Base-by-base conservation (phyloP, 2,329 filamentous ascomycete species). In the Ampelomyces quisqualis region DNA sequence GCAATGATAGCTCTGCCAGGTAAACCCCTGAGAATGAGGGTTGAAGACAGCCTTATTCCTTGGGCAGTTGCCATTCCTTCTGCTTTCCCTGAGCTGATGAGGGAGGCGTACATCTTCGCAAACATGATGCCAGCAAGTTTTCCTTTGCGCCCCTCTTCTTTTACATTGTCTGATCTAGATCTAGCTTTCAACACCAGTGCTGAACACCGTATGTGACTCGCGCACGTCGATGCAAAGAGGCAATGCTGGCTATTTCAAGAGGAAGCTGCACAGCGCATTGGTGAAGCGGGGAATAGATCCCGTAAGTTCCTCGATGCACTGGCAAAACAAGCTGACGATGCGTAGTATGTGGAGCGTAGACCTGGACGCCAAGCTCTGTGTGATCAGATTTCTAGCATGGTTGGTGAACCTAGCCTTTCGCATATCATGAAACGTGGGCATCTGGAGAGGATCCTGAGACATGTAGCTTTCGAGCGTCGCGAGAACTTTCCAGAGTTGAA, bases 91-190 rank as follows among this genome's bases (percentile, higher is more conserved):
- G 44, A 45, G 17, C 23, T 53, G 1, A 13, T 22, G 8, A 4
- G 28, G 5, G 24, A 38, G 21, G 18, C 43, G 0, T 48, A 52
- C n/a, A n/a, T 57, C 4, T 56, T 57, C 17, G 28, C 34, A 5
- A 30, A 47, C 19, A 48, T 45, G n/a, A 20, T 40, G 15, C 47
- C 38, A 7, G 54, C 57, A 45, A 14, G 8, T 26, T 11, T 4
- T 5, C 3, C 23, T 26, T 4, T 26, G 13, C 10, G 23, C 23
- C 9, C 9, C 13, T 26, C 4, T 3, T n/a, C n/a, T n/a, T n/a
- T n/a, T n/a, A n/a, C n/a, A n/a, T n/a, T n/a, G n/a, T 4, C 23
- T 26, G 9, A 26, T 10, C 4, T 11, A 10, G 23, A 26, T 9
- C 23, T n/a, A 26, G 23, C 23, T 26, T 10, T 4, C 3, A 3